A percentile compares a stretch with the other conserved stretches of the same genome.
Evolutionary conservation across 768 basidiomycete genomes (phyloP).

Genomic region (Thelephora aurantiotincta): DNA sequence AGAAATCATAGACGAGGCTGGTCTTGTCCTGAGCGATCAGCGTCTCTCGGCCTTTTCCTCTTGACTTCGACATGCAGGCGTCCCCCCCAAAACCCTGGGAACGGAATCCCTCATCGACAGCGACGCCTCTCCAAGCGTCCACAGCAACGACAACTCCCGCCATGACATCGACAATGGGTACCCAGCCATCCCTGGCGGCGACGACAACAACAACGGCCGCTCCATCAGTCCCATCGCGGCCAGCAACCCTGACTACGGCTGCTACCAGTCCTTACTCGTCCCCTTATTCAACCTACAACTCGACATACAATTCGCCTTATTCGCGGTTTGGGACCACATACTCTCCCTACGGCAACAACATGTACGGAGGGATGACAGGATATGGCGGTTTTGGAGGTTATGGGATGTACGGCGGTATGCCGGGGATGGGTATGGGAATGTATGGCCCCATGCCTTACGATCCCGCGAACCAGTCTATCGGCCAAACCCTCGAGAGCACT

Average conservation of each 20-base stretch:
- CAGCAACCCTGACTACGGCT: slow-evolving; percentile 29
- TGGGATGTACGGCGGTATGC: slow-evolving; percentile 32
- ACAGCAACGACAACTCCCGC: background rate
- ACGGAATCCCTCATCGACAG: slow-evolving; percentile 30
- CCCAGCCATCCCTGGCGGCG: slow-evolving; percentile 17
- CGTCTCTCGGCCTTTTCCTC: slow-evolving; percentile 3
- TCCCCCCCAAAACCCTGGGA: slow-evolving; percentile 92
- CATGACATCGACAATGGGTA: background rate
- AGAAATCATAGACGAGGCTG: background rate
- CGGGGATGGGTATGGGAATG: slow-evolving; percentile 23
- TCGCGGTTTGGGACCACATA: slow-evolving; percentile 26
- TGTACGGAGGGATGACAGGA: slow-evolving; percentile 26
- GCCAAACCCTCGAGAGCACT: slow-evolving; percentile 77
- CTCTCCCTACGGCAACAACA: slow-evolving; percentile 26
- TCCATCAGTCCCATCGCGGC: slow-evolving; percentile 47
- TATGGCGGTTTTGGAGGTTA: slow-evolving; percentile 21
- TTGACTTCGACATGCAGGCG: slow-evolving; percentile 31
- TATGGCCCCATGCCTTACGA: slow-evolving; percentile 27
- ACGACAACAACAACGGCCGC: slow-evolving; percentile 16
- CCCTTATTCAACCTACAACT: slow-evolving; percentile 20
- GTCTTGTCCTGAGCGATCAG: too few species aligned
- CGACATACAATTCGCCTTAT: slow-evolving; percentile 27
- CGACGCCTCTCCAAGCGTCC: slow-evolving; percentile 9
- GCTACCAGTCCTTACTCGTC: slow-evolving; percentile 17
- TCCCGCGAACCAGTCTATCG: slow-evolving; percentile 48